Evolutionary conservation across 805 yeast genomes (phyloP).

Genomic region (Starmerella scarabaei): DNA sequence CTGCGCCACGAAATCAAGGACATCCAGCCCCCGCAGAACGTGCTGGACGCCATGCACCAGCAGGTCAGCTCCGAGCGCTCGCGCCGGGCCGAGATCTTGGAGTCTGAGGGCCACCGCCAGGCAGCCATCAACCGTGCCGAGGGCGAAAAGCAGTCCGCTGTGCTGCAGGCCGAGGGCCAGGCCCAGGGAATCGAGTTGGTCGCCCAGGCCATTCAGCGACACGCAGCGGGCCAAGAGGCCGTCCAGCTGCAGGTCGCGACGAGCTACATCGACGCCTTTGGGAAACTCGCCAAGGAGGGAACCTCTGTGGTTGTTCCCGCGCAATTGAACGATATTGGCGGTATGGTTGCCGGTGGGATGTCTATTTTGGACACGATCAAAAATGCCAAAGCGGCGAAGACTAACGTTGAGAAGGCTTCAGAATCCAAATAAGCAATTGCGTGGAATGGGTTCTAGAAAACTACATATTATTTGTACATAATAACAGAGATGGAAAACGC

Average conservation of each 20-base stretch:
- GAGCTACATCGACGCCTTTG: constrained; percentile 69
- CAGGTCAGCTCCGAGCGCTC: constrained; percentile 80
- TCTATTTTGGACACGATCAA: constrained; percentile 50
- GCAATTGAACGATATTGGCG: constrained; percentile 58
- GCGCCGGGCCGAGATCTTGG: constrained; percentile 76
- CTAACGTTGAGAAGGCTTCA: too few species aligned
- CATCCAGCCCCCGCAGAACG: constrained; percentile 76
- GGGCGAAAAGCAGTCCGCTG: constrained; percentile 59
- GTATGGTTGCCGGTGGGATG: constrained; percentile 64
- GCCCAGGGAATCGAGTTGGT: constrained; percentile 55
- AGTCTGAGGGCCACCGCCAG: constrained; percentile 72
- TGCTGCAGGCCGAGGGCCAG: constrained; percentile 71
- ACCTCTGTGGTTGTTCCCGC: constrained; percentile 70
- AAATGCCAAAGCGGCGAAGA: constrained; percentile 1
- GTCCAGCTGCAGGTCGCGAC: constrained; percentile 71
- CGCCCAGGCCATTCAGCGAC: constrained; percentile 52
- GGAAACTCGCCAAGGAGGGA: constrained; percentile 67
- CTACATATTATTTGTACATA: too few species aligned
- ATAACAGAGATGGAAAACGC: too few species aligned
- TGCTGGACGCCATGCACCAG: constrained; percentile 81
- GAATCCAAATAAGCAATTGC: too few species aligned
- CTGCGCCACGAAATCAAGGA: constrained; percentile 77
- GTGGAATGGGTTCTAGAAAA: too few species aligned
- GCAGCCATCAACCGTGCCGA: constrained; percentile 72
- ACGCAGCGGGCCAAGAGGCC: constrained; percentile 64